phyloP scores from a whole-genome alignment of 2,329 filamentous ascomycete genomes.

The Rugonectria rugulosa region DNA sequence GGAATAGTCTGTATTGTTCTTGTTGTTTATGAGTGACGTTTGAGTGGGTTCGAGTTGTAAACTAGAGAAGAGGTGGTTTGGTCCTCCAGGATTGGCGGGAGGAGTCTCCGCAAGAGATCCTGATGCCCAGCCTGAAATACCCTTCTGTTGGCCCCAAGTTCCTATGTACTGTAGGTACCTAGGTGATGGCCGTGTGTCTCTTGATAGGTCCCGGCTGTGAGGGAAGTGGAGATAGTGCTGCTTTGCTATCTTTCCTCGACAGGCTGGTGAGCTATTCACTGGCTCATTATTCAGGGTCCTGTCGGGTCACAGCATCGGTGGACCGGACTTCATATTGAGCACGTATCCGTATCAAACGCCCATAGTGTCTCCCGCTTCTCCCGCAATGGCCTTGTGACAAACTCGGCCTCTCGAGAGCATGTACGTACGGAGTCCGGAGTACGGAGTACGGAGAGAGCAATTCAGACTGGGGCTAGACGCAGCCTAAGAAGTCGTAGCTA shows the following conservation, averaged over 20 bases:
- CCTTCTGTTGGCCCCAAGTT: too few species aligned
- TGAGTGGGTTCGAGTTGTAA: too few species aligned
- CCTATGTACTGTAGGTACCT: too few species aligned
- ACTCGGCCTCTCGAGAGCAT: constrained; percentile 29
- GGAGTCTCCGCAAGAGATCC: too few species aligned
- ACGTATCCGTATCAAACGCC: constrained; percentile 15
- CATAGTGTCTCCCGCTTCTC: constrained; percentile 7
- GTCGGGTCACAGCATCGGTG: background rate
- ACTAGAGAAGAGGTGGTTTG: too few species aligned
- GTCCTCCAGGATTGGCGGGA: too few species aligned
- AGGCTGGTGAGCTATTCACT: background rate
- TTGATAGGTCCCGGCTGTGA: background rate
- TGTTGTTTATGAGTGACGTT: too few species aligned
- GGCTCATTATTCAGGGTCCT: background rate
- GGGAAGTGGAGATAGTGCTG: constrained; percentile 17
- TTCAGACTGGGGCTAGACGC: constrained; percentile 19
- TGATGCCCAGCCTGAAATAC: too few species aligned
- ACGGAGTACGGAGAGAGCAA: constrained; percentile 10
- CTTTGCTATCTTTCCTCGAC: background rate
- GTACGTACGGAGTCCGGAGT: too few species aligned
- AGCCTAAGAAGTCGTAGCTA: constrained; percentile 23
- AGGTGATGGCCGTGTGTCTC: background rate
- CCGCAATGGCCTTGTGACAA: constrained; percentile 16
- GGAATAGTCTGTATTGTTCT: constrained; percentile 1
- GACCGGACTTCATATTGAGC: constrained; percentile 7